phyloP scores from a whole-genome alignment of 306 rosid genomes.

The Castanopsis chinensis region DNA sequence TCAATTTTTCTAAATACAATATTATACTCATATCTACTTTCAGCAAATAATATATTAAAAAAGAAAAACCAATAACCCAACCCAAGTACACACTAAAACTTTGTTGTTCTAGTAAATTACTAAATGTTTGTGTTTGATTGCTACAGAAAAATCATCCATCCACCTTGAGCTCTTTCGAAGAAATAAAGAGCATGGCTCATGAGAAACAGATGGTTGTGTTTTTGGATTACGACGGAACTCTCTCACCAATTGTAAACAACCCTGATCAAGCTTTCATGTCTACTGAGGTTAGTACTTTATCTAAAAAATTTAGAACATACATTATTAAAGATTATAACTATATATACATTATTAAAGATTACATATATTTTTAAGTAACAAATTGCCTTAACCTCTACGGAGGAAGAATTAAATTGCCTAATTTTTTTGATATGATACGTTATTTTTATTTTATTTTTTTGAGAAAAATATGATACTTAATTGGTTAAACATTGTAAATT shows the following conservation, averaged over 20 bases:
- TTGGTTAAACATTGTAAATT: no score
- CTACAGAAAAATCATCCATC: slow-evolving; percentile 48
- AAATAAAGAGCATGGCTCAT: slow-evolving; percentile 42
- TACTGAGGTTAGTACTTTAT: slow-evolving; percentile 34
- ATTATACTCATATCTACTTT: background rate
- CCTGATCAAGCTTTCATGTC: slow-evolving; percentile 53
- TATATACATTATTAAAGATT: background rate
- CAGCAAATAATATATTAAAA: background rate
- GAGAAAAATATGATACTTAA: no score
- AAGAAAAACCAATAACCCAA: no score
- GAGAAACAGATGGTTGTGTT: slow-evolving; percentile 49
- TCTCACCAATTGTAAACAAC: slow-evolving; percentile 46
- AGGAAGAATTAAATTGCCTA: no score
- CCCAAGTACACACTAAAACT: background rate
- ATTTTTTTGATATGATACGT: no score
- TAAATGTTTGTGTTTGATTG: background rate
- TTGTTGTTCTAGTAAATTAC: background rate
- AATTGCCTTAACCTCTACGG: no score
- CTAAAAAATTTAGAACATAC: no score
- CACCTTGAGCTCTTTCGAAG: slow-evolving; percentile 44
- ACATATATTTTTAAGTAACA: background rate
- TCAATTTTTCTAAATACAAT: no score
- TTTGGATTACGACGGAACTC: slow-evolving; percentile 67
- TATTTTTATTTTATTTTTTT: no score
- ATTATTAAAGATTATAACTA: no score